Evolutionary conservation across 2,329 filamentous ascomycete species (phyloP), one percentile per base, ranked within the genome.

Genomic region (Acrodontium crateriforme): DNA sequence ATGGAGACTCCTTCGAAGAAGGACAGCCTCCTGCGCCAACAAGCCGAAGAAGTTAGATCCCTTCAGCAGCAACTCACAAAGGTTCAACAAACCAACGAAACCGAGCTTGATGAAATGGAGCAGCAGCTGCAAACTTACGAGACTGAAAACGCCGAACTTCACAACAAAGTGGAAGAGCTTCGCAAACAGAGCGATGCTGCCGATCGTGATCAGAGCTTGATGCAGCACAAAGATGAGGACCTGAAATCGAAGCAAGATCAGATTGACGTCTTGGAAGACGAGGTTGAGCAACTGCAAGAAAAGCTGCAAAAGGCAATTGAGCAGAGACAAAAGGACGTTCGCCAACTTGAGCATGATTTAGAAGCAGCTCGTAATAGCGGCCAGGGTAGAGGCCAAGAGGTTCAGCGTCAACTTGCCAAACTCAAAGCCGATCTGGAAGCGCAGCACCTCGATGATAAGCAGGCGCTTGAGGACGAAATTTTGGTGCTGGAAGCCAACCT

Each of bases 391-490:
- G 38, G 31, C 9, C 37, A 47, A 9, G 39, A 44, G n/a, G 38
- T 37, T 6, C 35, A 47, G 25, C 39, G 39, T 11, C 36, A 36
- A 31, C 57, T 76, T 2, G 63, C 68, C 27, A 62, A 69, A 31
- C 59, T 69, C 13, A 59, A 67, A 17, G 56, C 62, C 14, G 60
- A 63, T 33, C 54, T 71, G 5, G 54, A 62, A 18, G 29, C 34
- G 3, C 39, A 48, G 14, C 44, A 51, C 24, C 29, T 36, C 6
- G 45, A 49, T 16, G 47, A 45, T 16, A 47, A 48, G 34, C 53
- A 68, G 25, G 62, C 67, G 16, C 50, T 75, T 7, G 66, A 74
- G 41, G 67, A 74, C 17, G 67, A 69, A 33, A 62, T 69, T 11
- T 47, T 60, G 18, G 55, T 64, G 5, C 42, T 64, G 2, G 57